A percentile compares a stretch with the other conserved stretches of the same genome.
Conservation (phyloP, 208 protist genomes). For the Angomonas ambiguus region DNA sequence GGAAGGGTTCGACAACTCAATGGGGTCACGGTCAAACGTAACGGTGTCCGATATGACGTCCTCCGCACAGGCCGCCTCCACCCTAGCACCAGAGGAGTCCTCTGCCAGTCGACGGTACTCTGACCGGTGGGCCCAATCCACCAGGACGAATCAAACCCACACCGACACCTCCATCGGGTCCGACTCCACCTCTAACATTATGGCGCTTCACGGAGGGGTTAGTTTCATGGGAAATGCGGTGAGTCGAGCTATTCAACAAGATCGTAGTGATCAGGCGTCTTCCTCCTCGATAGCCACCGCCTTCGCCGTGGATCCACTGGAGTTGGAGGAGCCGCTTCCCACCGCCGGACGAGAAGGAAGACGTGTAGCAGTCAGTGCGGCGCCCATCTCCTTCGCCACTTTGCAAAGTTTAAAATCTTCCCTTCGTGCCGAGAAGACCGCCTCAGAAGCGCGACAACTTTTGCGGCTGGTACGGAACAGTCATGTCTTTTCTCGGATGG, state of each 20-base stretch:
- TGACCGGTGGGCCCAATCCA: background rate
- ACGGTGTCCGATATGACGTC: slow-evolving; percentile 15
- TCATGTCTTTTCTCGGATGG: slow-evolving; percentile 68
- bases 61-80: background rate
- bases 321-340: slow-evolving; percentile 17
- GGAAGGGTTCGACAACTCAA: background rate
- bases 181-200: background rate
- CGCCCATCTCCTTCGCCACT: slow-evolving; percentile 23
- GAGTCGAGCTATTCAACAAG: slow-evolving; percentile 17
- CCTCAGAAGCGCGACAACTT: slow-evolving; percentile 45
- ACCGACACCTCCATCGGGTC: background rate
- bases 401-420: slow-evolving; percentile 1
- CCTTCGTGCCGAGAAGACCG: slow-evolving; percentile 16
- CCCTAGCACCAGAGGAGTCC: background rate
- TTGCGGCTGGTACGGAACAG: slow-evolving; percentile 38
- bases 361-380: slow-evolving; percentile 63
- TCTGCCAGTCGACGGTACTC: background rate
- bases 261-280: background rate
- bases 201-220: background rate
- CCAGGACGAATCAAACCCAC: slow-evolving; percentile 1
- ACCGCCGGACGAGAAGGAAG: slow-evolving; percentile 30
- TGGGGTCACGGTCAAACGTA: background rate
- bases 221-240: background rate
- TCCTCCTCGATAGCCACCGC: background rate
- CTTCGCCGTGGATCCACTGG: slow-evolving; percentile 16